Conservation (phyloP, 345 rosid genomes). For the Firmiana major region DNA sequence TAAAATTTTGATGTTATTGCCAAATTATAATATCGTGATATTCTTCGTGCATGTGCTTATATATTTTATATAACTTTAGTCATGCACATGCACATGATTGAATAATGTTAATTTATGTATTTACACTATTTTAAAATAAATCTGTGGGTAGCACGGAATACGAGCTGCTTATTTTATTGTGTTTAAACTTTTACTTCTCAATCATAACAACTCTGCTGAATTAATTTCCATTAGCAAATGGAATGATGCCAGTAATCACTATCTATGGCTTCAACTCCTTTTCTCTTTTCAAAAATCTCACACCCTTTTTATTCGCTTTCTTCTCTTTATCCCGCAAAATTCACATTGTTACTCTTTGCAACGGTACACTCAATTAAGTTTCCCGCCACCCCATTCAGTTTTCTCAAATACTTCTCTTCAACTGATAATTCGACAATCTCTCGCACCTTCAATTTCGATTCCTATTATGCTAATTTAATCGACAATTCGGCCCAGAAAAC, state of each 20-base stretch:
- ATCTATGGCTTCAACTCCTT: background rate
- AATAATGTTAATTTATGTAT: no score
- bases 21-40: no score
- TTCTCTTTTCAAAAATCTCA: background rate
- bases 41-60: no score
- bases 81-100: no score
- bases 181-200: no score
- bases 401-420: constrained; percentile 10
- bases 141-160: no score
- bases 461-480: constrained; percentile 41
- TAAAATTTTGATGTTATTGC: no score
- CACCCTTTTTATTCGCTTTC: background rate
- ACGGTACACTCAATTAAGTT: constrained; percentile 6
- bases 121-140: no score
- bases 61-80: no score
- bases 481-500: constrained; percentile 32
- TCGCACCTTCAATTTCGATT: constrained; percentile 23
- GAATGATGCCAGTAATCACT: background rate
- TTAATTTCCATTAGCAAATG: background rate
- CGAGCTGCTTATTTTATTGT: no score
- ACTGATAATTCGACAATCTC: background rate
- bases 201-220: no score
- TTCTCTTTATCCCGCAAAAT: background rate
- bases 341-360: background rate
- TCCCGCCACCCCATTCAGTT: constrained; percentile 7